Conservation (phyloP, 2,329 filamentous ascomycete genomes). For the Scleromitrula shiraiana region DNA sequence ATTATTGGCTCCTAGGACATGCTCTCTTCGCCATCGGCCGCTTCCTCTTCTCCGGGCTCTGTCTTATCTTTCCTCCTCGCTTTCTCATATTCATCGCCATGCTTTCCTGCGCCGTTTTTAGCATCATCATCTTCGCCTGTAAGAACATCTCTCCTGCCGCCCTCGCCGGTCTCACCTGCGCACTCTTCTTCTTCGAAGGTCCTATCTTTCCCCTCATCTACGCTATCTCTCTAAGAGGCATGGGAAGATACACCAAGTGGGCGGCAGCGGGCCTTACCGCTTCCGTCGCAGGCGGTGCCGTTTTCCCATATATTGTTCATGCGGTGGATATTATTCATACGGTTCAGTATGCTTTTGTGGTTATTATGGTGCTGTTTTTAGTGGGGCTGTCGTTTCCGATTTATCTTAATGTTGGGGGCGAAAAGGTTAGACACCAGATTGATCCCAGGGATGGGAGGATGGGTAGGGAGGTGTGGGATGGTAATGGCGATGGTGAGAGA, state of each 20-base stretch:
- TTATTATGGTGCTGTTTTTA: slow-evolving; percentile 23
- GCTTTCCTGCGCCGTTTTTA: slow-evolving; percentile 50
- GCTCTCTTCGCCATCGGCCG: slow-evolving; percentile 66
- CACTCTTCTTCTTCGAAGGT: slow-evolving; percentile 75
- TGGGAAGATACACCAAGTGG: slow-evolving; percentile 73
- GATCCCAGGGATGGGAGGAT: slow-evolving; percentile 14
- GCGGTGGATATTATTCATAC: slow-evolving; percentile 16
- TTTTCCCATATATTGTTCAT: slow-evolving; percentile 25
- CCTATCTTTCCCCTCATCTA: slow-evolving; percentile 80
- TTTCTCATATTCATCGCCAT: slow-evolving; percentile 61
- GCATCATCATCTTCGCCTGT: slow-evolving; percentile 41
- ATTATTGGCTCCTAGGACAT: slow-evolving; percentile 66
- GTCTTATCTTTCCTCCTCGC: slow-evolving; percentile 54
- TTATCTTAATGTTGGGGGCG: slow-evolving; percentile 20
- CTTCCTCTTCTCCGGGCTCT: slow-evolving; percentile 58
- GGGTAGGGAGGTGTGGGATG: neutral
- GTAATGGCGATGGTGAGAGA: neutral
- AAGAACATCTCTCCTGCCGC: slow-evolving; percentile 35
- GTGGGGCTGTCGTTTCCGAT: slow-evolving; percentile 21
- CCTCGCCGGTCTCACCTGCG: slow-evolving; percentile 51
- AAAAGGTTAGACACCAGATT: slow-evolving; percentile 19
- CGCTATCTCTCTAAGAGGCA: slow-evolving; percentile 68
- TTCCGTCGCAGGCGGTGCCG: slow-evolving; percentile 19
- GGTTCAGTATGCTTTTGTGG: slow-evolving; percentile 21
- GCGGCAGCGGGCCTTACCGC: slow-evolving; percentile 67